Evolutionary conservation across 2,329 filamentous ascomycete genomes (phyloP), one percentile per base, ranked within the genome.

Genomic region (Colletotrichum tropicicola): DNA sequence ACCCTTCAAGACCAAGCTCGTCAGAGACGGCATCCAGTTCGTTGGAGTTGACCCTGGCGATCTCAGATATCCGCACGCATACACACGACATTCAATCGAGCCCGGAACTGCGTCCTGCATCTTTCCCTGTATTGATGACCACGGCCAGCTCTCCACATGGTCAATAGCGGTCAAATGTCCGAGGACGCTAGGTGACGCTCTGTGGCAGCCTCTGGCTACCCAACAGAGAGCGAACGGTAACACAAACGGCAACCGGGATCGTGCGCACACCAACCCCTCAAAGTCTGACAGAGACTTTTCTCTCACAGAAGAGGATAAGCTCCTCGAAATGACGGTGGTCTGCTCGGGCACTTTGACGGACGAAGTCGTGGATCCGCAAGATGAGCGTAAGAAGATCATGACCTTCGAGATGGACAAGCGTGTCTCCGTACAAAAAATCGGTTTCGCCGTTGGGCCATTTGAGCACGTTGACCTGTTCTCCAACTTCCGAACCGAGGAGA

Each of bases 371-470:
- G 92, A 97, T 71, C 87, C 90, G 12, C 85, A 87, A 25, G 92
- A 98, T 70, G 85, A 92, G 57, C 89, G 88, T 23, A 94, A 93
- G 74, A 98, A 97, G 78, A 94, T 93, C 2, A 92, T 96, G 74
- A 92, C 91, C 0, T 99, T 98, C 74, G 88, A 89, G 59, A 91
- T 92, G 52, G 86, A 87, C 65, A 89, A 90, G 67, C 89, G 91
- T 53, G 88, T 96, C 8, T 90, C 94, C 1, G 91, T 95, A 2
- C 92, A 94, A 67, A 95, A 98, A 74, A 90, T 99, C 68, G 95
- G 94, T 5, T 97, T 99, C 76, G 92, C 94, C 3, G 88, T 98
- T 59, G 96, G 97, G 0, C 96, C 97, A 0, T 99, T 99, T 74
- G 94, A 98, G 77, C 91, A 95, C 70, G 90, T 98, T 56, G 93